Evolutionary conservation across 2,329 filamentous ascomycete genomes (phyloP), one percentile per base, ranked within the genome.

Genomic region (Fusarium sacchari): DNA sequence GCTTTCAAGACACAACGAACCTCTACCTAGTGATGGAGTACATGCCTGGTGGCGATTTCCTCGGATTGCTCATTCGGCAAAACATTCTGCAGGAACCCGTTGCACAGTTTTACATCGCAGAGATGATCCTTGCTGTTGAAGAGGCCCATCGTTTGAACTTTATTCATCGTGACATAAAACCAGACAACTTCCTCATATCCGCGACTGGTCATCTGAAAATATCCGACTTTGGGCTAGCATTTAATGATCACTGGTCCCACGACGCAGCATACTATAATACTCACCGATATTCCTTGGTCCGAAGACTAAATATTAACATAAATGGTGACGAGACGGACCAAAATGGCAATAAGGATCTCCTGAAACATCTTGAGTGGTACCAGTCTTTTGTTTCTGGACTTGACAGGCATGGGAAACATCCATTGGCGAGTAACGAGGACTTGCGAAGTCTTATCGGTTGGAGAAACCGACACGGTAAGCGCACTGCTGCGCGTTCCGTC

Each of bases 11-110:
- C 80, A 85, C 89, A 40, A 88, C 89, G 46, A 94, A 94, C 76
- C 86, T 99, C 11, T 98, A 98, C 78, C 89, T 99, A 11, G 93
- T 98, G 59, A 98, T 98, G 95, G 95, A 98, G 67, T 99, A 97
- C 80, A 98, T 98, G 94, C 92, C 97, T 5, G 96, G 96, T 1
- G 96, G 96, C 1, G 96, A 99, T 80, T 98, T 99, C 75, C 87
- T 99, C 1, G 94, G 94, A 4, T 83, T 98, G 1, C 84, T 99
- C 22, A 93, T 98, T 62, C 91, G 95, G 22, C 93, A 97, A 79
- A 95, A 96, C 69, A 89, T 94, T 6, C 86, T 99, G 5, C 90
- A 90, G 62, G 96, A 98, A 81, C 85, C 88, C 2, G 90, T 94
- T 47, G 91, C 95, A 9, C 92, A 90, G 71, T 98, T 94, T 86